Evolutionary conservation across 768 basidiomycete genomes (phyloP).

Genomic region (Rhodosporidiobolus sp.): DNA sequence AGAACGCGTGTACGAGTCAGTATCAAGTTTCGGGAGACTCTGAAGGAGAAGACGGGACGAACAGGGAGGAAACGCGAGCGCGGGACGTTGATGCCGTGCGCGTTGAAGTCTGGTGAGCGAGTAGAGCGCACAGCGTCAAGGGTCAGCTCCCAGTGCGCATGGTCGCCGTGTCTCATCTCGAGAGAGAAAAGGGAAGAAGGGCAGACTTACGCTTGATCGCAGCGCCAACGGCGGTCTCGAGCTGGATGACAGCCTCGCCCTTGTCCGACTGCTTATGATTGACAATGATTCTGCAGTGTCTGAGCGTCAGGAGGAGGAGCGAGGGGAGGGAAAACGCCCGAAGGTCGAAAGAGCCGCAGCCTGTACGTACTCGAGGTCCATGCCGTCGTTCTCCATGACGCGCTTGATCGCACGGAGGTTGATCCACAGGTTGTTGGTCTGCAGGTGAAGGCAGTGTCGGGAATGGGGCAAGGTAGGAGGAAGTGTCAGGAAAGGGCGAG

Average conservation of each 20-base stretch:
- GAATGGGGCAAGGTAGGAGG: conserved; percentile 45
- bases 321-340: too few species aligned
- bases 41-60: conserved; percentile 69
- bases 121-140: too few species aligned
- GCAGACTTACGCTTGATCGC: conserved; percentile 64
- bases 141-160: too few species aligned
- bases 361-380: conserved; percentile 91
- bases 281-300: too few species aligned
- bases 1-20: not conserved
- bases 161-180: too few species aligned
- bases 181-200: too few species aligned
- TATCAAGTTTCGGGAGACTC: conserved; percentile 30
- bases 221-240: conserved; percentile 89
- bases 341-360: too few species aligned
- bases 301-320: too few species aligned
- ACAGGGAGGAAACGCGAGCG: conserved; percentile 77
- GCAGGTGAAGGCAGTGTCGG: conserved; percentile 51
- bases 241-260: conserved; percentile 80
- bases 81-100: conserved; percentile 91
- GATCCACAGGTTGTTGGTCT: conserved; percentile 48
- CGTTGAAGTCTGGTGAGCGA: conserved; percentile 67
- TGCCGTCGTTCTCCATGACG: conserved; percentile 75
- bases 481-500: too few species aligned
- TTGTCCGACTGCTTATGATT: conserved; percentile 79
- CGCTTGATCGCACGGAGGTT: conserved; percentile 71